Evolutionary conservation across 2,329 filamentous ascomycete genomes (phyloP).

Genomic region (Pseudocercospora eumusae): DNA sequence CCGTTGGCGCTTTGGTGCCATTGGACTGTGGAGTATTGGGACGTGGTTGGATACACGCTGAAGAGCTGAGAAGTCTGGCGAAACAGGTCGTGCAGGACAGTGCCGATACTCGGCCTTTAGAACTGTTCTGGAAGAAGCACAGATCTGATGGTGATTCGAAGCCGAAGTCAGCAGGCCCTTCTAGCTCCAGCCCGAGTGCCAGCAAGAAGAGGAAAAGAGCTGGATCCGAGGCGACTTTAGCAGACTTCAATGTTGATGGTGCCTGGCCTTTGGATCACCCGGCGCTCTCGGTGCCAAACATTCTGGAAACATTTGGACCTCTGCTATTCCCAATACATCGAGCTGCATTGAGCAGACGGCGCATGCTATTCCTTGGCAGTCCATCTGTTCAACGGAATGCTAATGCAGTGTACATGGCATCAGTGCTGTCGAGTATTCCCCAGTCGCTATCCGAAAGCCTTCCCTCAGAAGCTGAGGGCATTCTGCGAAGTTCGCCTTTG

Average conservation of each 20-base stretch:
- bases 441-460: constrained; percentile 69
- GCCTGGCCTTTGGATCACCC: constrained; percentile 72
- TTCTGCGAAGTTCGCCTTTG: constrained; percentile 72
- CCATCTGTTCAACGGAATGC: constrained; percentile 83
- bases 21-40: constrained; percentile 82
- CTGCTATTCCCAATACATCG: constrained; percentile 89
- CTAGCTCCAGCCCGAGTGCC: background rate
- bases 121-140: constrained; percentile 77
- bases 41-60: constrained; percentile 84
- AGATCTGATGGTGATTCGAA: constrained; percentile 41
- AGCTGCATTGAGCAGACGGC: constrained; percentile 79
- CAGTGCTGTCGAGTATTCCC: constrained; percentile 87
- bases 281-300: constrained; percentile 74
- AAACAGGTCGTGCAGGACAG: constrained; percentile 65
- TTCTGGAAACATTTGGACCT: constrained; percentile 83
- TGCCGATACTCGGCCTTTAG: constrained; percentile 63
- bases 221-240: constrained; percentile 47
- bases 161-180: background rate
- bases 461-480: constrained; percentile 54
- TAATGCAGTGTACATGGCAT: constrained; percentile 89
- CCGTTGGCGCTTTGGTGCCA: constrained; percentile 87
- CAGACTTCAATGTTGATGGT: constrained; percentile 62
- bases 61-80: constrained; percentile 72
- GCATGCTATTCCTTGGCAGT: constrained; percentile 82
- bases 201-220: constrained; percentile 36